phyloP scores from a whole-genome alignment of 257 asterid genomes.

The Scutellaria galericulata region DNA sequence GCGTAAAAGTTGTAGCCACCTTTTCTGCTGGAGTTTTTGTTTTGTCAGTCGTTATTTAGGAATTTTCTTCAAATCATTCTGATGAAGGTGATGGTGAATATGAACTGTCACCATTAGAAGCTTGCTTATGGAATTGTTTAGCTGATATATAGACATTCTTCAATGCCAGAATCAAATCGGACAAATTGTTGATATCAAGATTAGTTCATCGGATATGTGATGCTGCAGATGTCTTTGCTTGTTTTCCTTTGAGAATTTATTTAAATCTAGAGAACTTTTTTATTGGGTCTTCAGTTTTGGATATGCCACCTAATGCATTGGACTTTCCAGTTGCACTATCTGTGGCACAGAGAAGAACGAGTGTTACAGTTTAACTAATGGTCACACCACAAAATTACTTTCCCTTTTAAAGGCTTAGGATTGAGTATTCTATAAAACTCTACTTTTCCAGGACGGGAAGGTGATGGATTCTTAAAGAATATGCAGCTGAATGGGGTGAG shows the following conservation, averaged over 20 bases:
- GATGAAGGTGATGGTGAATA: constrained; percentile 12
- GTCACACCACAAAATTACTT: neutral
- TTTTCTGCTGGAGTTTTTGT: neutral
- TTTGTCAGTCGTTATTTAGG: neutral
- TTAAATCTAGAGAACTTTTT: constrained; percentile 9
- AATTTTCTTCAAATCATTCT: neutral
- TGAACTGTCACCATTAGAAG: constrained; percentile 20
- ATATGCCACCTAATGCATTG: constrained; percentile 8
- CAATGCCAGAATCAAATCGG: constrained; percentile 16
- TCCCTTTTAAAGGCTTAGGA: neutral
- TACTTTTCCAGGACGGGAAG: constrained; percentile 12
- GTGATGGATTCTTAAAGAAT: constrained; percentile 22
- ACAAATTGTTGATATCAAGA: constrained; percentile 5
- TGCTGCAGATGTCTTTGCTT: constrained; percentile 6
- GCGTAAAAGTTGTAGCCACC: neutral
- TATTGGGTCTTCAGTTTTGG: constrained; percentile 14
- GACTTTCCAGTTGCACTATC: constrained; percentile 17
- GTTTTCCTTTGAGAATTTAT: constrained; percentile 22
- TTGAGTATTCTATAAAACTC: constrained; percentile 6
- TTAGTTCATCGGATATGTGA: constrained; percentile 8
- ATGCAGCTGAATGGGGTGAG: constrained; percentile 4
- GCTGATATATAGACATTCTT: constrained; percentile 17
- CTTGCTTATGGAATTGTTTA: constrained; percentile 5
- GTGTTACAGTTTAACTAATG: neutral
- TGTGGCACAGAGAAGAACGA: constrained; percentile 7